These are phyloP conservation scores for Crataegus laevigata DNA, from an alignment of 306 rosid genomes.

Conservation along the genomic window DNA sequence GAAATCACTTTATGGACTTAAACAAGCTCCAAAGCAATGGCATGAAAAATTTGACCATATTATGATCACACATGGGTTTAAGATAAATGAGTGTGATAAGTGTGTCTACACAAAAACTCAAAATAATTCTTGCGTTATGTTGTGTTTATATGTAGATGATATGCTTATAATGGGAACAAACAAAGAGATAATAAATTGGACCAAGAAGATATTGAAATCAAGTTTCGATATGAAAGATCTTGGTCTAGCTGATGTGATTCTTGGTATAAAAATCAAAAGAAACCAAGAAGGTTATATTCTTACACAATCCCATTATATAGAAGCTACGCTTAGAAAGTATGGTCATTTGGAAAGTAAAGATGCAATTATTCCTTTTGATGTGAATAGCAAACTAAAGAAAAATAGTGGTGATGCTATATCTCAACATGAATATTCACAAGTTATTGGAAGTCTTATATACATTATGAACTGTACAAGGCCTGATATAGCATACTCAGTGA, in stretches of 20 bases:
- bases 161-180: no score
- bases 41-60: no score
- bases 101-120: not conserved
- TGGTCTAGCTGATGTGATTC: not conserved
- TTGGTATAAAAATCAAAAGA: not conserved
- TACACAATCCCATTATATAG: not conserved
- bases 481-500: not conserved
- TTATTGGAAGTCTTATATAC: not conserved
- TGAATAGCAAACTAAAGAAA: not conserved
- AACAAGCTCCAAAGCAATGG: no score
- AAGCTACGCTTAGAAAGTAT: not conserved
- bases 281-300: not conserved
- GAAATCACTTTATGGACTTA: no score
- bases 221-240: not conserved
- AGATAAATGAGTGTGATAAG: no score
- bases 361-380: no score
- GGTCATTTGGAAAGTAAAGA: no score
- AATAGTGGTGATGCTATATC: not conserved
- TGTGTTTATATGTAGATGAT: no score
- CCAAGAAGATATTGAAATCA: not conserved
- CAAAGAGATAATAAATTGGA: not conserved
- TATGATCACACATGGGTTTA: no score
- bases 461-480: not conserved
- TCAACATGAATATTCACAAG: not conserved
- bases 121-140: not conserved